Evolutionary conservation across 2,329 filamentous ascomycete genomes (phyloP), one percentile per base, ranked within the genome.

Genomic region (Xylaria sp.): DNA sequence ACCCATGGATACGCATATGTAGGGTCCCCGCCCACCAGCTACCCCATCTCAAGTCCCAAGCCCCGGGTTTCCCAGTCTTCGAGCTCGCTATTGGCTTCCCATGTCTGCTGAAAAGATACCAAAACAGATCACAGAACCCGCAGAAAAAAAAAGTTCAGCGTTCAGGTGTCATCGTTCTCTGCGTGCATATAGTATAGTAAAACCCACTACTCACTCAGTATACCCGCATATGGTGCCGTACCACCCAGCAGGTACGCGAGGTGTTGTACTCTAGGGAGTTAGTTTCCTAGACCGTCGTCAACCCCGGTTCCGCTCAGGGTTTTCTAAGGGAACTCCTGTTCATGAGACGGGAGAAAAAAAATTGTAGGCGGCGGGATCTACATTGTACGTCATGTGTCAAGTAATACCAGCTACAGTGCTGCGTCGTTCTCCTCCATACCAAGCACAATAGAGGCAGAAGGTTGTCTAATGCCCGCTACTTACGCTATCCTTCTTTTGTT

Each of bases 151-250:
- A 34, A 39, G 55, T 60, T 65, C 69, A 66, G 58, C 65, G 25
- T 71, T 71, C 69, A 71, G 69, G 69, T 64, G 69, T 69, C 69
- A 64, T 69, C 50, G 57, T 71, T 69, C 54, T 44, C 69, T 44
- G 60, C 59, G 20, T 50, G 63, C 69, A 69, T 70, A 41, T 37
- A 28, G 20, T 37, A n/a, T n/a, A n/a, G n/a, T n/a, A n/a, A 54
- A 51, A 23, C 20, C 15, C 41, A 51, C 28, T 28, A 34, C 51
- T 37, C 37, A 23, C 20, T 10, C 41, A 51, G n/a, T 28, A 34
- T 28, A 55, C 37, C 51, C 32, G 23, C 51, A 48, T 28, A 28
- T 63, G 41, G 39, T 63, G 44, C 54, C 7, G 59, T 67, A 54
- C 65, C 7, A 64, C 60, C 50, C 50, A 48, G 48, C 39, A 55